Evolutionary conservation across 257 asterid genomes (phyloP), one percentile per base, ranked within the genome.

Genomic region (Forsythia viridissima): DNA sequence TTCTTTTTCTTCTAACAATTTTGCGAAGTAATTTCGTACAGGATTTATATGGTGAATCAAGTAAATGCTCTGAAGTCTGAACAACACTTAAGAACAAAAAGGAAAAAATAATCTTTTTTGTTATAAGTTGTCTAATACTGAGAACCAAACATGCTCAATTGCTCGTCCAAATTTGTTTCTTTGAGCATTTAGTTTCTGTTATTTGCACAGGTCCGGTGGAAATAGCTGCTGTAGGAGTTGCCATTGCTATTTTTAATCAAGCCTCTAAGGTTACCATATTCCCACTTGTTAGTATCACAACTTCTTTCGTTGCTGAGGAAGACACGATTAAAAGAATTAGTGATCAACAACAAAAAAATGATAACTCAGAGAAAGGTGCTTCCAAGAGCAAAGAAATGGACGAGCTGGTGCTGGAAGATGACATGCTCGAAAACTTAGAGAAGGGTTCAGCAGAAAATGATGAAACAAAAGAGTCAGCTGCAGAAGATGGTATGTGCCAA

Each of bases 241-340:
- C 99, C 0, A 93, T 95, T 10, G 98, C 99, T 15, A 86, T 95
- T 4, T 87, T 95, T 78, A 95, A 95, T 46, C 99, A 95, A 81
- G 97, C 89, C 30, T 92, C 98, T 6, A 95, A 91, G 77, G 94
- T 95, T 2, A 90, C 98, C 6, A 95, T 95, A 76, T 92, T 91
- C 82, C 99, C 99, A n/a, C 90, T 95, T 69, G 99, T 93, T 21
- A 95, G 96, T 75, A 90, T 95, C 76, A 95, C 98, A 1, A 95
- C 99, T 52, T 95, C 99, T 10, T 95, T 92, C 66, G 99, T 95
- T 21, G 99, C 99, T 1, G 96, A 95, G 87, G 99, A 95, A 76
- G 94, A 93, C 76, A 89, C 98, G 0, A 77, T 85, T n/a, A 89
- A 81, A 21, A 88, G 85, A 79, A 70, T 91, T 18, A 79, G 67